Evolutionary conservation across 1,284 basidiomycete genomes (phyloP), one percentile per base, ranked within the genome.

Genomic region (Vanrija sp.): DNA sequence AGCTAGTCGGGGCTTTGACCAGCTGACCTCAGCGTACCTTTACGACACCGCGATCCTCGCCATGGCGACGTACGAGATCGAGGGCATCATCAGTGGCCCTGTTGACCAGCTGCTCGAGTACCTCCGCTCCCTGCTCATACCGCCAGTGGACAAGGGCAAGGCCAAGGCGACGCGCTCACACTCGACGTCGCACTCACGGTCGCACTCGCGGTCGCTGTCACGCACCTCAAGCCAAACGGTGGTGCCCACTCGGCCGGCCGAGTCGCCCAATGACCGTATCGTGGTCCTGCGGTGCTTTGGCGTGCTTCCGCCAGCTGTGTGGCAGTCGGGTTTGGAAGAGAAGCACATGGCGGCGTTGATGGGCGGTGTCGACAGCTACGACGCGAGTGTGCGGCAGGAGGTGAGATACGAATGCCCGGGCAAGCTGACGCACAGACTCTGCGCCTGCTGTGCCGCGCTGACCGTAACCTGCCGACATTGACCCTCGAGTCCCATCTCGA

Each of bases 301-400:
- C 1, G 14, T 54, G 4, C 58, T 77, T 0, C 67, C 67, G 2
- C 38, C 46, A 1, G 44, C 44, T 3, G 23, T 54, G 6, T 72
- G 69, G 71, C 69, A 68, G 45, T 57, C 57, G 0, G 55, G 55
- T 1, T 51, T 77, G 12, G 65, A 58, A 2, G 67, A 74, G 38
- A 50, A 16, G 3, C 66, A 68, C 44, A 74, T 77, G 74, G 53
- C 51, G 0, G 51, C 60, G 7, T 56, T 34, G 19, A 73, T 75
- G 70, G 58, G 65, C 23, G 75, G 72, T 3, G 54, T 75, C 3
- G 63, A 74, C 38, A 65, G 65, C 48, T 18, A 28, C 0, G 75
- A 77, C 49, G 48, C 57, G 25, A 67, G 59, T 4, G 59, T 73
- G 7, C 65, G 75, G 18, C 54, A 63, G 34, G 51, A 57, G 43